Percentiles rank a stretch among this genome's conserved stretches.
phyloP scores from a whole-genome alignment of 2,329 filamentous ascomycete genomes.

The Colletotrichum caudatum region DNA sequence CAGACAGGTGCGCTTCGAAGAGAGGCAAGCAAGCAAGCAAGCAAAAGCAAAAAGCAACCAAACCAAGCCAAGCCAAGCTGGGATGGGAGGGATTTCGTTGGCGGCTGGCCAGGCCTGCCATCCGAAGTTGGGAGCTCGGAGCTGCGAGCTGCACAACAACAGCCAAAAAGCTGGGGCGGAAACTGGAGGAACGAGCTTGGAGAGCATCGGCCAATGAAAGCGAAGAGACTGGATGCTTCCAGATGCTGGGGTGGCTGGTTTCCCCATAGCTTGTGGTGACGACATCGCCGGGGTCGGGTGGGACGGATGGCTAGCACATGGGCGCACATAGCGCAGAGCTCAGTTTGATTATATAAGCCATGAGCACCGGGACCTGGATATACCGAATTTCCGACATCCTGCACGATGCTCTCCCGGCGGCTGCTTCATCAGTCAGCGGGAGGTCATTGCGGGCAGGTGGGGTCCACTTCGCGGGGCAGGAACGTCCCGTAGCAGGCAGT shows the following conservation, averaged over 20 bases:
- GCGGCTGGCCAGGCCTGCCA: slow-evolving; percentile 28
- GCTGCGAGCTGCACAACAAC: slow-evolving; percentile 35
- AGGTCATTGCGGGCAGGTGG: slow-evolving; percentile 23
- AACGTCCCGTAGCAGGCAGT: slow-evolving; percentile 20
- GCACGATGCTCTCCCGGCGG: slow-evolving; percentile 2
- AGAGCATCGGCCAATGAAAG: slow-evolving; percentile 27
- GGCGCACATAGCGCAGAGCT: slow-evolving; percentile 8
- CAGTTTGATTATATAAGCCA: slow-evolving; percentile 5
- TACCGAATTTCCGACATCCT: background rate
- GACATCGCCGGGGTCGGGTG: slow-evolving; percentile 24
- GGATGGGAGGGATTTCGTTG: slow-evolving; percentile 4
- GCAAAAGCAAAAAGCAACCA: slow-evolving; percentile 12
- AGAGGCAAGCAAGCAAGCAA: background rate
- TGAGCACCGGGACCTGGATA: background rate
- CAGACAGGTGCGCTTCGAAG: slow-evolving; percentile 9
- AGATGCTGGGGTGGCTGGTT: slow-evolving; percentile 32
- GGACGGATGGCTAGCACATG: background rate
- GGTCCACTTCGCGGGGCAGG: slow-evolving; percentile 41
- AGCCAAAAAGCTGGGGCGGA: slow-evolving; percentile 11
- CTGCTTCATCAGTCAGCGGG: slow-evolving; percentile 21
- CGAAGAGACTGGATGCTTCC: slow-evolving; percentile 28
- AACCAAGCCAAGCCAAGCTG: background rate
- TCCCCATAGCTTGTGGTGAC: slow-evolving; percentile 34
- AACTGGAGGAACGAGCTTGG: slow-evolving; percentile 30
- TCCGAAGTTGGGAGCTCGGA: slow-evolving; percentile 42